These are phyloP conservation scores for Vanderwaltozyma yarrowii DNA, from an alignment of 805 yeast genomes.

Conservation along the genomic window DNA sequence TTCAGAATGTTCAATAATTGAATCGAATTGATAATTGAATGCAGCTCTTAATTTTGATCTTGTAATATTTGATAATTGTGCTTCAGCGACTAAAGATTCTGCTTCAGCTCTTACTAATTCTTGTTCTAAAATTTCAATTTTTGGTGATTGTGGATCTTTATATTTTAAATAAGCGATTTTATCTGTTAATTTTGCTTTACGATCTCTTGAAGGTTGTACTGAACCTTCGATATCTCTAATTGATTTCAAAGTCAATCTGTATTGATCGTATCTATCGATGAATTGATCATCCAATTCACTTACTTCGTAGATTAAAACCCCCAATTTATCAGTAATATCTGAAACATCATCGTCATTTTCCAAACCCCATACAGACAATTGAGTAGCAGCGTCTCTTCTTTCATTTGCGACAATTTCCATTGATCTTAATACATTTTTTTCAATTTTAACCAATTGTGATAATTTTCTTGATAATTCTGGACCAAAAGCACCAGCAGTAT, in stretches of 20 bases:
- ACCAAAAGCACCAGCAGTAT: slow-evolving; percentile 69
- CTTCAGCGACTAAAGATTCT: slow-evolving; percentile 84
- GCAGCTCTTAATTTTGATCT: slow-evolving; percentile 81
- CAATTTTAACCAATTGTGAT: slow-evolving; percentile 67
- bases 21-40: slow-evolving; percentile 74
- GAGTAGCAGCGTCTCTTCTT: slow-evolving; percentile 74
- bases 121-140: slow-evolving; percentile 73
- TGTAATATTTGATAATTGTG: slow-evolving; percentile 80
- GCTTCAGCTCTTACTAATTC: slow-evolving; percentile 89
- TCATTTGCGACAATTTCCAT: slow-evolving; percentile 69
- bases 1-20: slow-evolving; percentile 77
- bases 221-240: slow-evolving; percentile 79
- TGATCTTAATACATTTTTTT: slow-evolving; percentile 71
- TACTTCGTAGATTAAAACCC: slow-evolving; percentile 71
- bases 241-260: slow-evolving; percentile 71
- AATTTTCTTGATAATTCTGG: slow-evolving; percentile 72
- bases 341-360: slow-evolving; percentile 78
- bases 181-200: slow-evolving; percentile 77
- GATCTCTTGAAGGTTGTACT: slow-evolving; percentile 80
- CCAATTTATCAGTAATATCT: slow-evolving; percentile 79
- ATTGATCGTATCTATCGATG: slow-evolving; percentile 78
- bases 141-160: slow-evolving; percentile 76
- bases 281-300: slow-evolving; percentile 83
- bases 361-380: slow-evolving; percentile 79
- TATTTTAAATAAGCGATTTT: slow-evolving; percentile 75